These are phyloP conservation scores for Hyphopichia pseudoburtonii DNA, from an alignment of 1,139 yeast species.

Conservation along the genomic window DNA sequence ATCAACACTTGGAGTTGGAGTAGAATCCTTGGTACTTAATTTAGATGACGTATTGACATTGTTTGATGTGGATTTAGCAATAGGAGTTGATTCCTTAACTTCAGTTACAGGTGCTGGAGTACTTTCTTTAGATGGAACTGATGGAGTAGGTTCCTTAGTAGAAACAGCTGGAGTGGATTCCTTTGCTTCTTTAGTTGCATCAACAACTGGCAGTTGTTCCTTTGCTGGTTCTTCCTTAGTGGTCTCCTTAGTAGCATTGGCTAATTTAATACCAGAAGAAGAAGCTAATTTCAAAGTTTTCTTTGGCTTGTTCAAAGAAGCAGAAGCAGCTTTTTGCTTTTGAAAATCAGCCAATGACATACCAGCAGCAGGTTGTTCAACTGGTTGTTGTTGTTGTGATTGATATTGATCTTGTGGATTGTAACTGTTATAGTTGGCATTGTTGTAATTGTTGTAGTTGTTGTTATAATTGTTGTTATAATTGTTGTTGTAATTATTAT, in stretches of 20 bases:
- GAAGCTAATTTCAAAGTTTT: constrained; percentile 64
- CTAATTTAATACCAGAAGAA: constrained; percentile 28
- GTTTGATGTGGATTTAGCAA: constrained; percentile 9
- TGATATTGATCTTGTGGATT: constrained; percentile 16
- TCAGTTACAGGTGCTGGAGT: constrained; percentile 14
- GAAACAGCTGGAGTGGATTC: constrained; percentile 24
- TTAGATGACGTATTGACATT: constrained; percentile 9
- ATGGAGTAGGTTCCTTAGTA: constrained; percentile 14
- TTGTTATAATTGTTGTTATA: constrained; percentile 21
- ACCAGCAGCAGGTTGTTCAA: constrained; percentile 48
- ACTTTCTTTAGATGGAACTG: constrained; percentile 11
- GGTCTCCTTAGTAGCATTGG: constrained; percentile 52
- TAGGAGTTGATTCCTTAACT: constrained; percentile 7
- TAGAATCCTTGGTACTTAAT: constrained; percentile 12
- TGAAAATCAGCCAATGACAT: constrained; percentile 89
- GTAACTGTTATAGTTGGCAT: constrained; percentile 9
- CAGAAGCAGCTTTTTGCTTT: constrained; percentile 57
- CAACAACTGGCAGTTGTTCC: constrained; percentile 9
- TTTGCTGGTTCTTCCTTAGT: constrained; percentile 24
- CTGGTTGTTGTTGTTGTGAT: constrained; percentile 19
- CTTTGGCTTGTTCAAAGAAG: constrained; percentile 54
- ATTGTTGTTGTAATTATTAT: constrained; percentile 21
- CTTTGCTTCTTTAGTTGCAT: constrained; percentile 4
- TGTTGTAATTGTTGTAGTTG: constrained; percentile 9
- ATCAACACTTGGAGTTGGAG: constrained; percentile 36